Evolutionary conservation across 192 early-diverging fungal species (phyloP), one percentile per base, ranked within the genome.

Genomic region (Chytriomyces sp.): DNA sequence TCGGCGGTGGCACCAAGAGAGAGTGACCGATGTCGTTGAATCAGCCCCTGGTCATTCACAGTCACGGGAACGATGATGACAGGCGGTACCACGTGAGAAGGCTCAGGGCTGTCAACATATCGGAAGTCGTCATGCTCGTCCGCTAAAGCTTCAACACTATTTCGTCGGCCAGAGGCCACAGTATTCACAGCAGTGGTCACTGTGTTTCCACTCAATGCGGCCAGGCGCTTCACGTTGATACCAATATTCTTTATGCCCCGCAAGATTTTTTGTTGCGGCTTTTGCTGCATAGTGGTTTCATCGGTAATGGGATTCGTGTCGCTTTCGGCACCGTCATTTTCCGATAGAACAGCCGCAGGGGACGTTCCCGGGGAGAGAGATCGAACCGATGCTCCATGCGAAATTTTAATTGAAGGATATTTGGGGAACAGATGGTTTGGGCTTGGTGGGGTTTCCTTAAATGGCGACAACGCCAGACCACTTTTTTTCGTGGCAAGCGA

Each of bases 181-280:
- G 35, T 35, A 35, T 35, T 35, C 35, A 35, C 35, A 35, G 35
- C 53, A n/a, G 16, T 20, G 20, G 53, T 57, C 16, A 57, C 20
- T 13, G 53, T 57, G 20, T 64, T 64, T 26, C 63, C 66, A 16
- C 28, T 45, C 11, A 67, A n/a, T 4, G 20, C 10, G 2, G 66
- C 66, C 50, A 71, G 47, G 8, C 46, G 46, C 57, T 71, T 71
- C 1, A 71, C 69, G 26, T 71, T 71, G n/a, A 20, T 50, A 10
- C 69, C 69, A 50, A 71, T 57, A 48, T 71, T 71, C 47, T 71
- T 71, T 7, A 71, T 57, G 9, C 69, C 69, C 26, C 45, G 50
- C 13, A 71, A 24, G 35, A 71, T 53, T 50, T 71, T 71, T 57
- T 53, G 10, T 13, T 18, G 16, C 7, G 69, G 23, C 35, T 64